Percentiles rank a stretch among this genome's conserved stretches.
These are phyloP conservation scores for Cadophora malorum DNA, from an alignment of 2,329 filamentous ascomycete genomes.

Conservation along the genomic window DNA sequence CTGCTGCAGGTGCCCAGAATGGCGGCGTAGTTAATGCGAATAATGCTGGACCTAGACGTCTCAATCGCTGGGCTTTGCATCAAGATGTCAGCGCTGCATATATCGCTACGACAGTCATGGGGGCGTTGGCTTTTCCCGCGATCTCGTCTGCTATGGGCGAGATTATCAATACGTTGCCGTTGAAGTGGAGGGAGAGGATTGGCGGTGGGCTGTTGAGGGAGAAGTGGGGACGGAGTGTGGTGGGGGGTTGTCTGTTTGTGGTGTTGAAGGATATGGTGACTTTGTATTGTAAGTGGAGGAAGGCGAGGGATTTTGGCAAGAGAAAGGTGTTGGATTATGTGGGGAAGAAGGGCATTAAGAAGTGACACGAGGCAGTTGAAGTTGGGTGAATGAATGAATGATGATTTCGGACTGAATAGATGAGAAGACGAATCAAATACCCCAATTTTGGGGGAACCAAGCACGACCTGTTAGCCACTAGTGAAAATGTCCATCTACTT, in stretches of 20 bases:
- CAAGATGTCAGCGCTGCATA: conserved; percentile 55
- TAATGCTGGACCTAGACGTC: background rate
- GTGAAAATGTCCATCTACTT: no score
- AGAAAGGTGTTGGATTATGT: conserved; percentile 53
- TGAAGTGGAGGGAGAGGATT: conserved; percentile 62
- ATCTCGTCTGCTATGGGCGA: conserved; percentile 83
- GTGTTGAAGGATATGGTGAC: conserved; percentile 74
- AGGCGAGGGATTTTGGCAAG: conserved; percentile 61
- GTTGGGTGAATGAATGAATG: no score
- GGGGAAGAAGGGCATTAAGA: conserved; percentile 16
- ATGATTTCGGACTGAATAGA: no score
- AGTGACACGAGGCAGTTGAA: no score
- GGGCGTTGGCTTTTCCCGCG: conserved; percentile 79
- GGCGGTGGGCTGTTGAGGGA: conserved; percentile 68
- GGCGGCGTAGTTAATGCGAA: background rate
- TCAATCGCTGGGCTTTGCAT: conserved; percentile 36
- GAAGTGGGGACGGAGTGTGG: conserved; percentile 86
- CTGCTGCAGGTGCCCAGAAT: background rate
- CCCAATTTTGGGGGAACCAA: no score
- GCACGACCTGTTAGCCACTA: no score
- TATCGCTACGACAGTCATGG: conserved; percentile 66
- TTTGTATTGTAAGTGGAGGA: conserved; percentile 69
- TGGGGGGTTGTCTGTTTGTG: conserved; percentile 88
- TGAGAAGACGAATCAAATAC: no score
- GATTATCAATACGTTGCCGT: conserved; percentile 73